Evolutionary conservation across 2,329 filamentous ascomycete species (phyloP), one percentile per base, ranked within the genome.

Genomic region (Claviceps arundinis): DNA sequence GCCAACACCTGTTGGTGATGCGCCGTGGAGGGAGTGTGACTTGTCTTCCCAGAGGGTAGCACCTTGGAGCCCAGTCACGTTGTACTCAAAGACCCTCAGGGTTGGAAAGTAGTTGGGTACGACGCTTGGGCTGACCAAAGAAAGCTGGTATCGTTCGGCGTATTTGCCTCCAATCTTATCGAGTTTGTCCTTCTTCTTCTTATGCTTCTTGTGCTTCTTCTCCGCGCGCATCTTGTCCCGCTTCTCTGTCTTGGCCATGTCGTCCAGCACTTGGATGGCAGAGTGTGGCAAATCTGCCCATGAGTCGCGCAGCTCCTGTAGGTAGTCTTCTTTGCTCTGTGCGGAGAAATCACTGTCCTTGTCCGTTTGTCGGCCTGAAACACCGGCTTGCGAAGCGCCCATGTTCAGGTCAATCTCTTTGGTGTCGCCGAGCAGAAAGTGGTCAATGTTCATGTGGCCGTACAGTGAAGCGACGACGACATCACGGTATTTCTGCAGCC

Each of bases 361-460:
- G 62, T 73, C 68, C 2, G 59, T 53, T 2, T 57, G 53, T 17
- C 34, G 13, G 14, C 48, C 24, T 14, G 37, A 5, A 44, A 34
- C 7, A 24, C 16, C 19, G 37, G 7, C 13, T n/a, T 37, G 19
- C 2, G 65, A 60, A 44, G 68, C 57, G 8, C 71, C 54, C 1
- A 73, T 68, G 26, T 71, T 69, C 47, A 89, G 75, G 55, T 86
- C 76, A 51, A 96, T 75, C 1, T 95, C 79, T 42, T 85, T 75
- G 53, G 82, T 87, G 64, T 97, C 91, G 60, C 95, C 88, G 16
- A 98, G 71, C 62, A 97, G 78, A 68, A 98, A 98, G 66, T 98
- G 93, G 61, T 98, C 93, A 57, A 96, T 87, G 63, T 98, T 98
- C 93, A 98, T 97, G 65, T 98, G 93, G 1, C 91, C 93, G 62